Base-by-base conservation (phyloP, 371 early-diverging fungal genomes). In the Mortierella sp. region DNA sequence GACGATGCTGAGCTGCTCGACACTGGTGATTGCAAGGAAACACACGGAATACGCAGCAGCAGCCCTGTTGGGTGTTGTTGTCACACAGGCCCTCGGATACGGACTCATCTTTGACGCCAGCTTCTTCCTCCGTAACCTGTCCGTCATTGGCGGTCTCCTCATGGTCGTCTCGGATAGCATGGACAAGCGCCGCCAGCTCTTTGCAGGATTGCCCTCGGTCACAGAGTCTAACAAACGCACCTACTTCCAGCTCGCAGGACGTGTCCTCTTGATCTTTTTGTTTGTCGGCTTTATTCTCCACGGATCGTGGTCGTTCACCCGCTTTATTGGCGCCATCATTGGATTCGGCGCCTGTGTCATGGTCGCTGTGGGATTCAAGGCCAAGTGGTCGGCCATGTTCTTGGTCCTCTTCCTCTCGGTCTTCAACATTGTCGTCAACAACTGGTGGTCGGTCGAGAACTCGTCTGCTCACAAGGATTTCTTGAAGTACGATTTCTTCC, bases 401-500 rank as follows among this genome's bases (percentile, higher is more conserved):
- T 89, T 99, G 73, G 96, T 98, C 68, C 89, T 96, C 49, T 94
- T 99, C 88, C 86, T 99, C 73, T 94, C 94, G 60, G 91, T 99
- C 73, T 93, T 95, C 81, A 98, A 99, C 84, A 92, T 99, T 72
- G 86, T 96, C 43, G 93, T 98, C 81, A 98, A 99, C 91, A 97
- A 98, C 94, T 99, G 97, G 94, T 99, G 99, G 99, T 92, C 96
- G 14, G 91, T 97, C 75, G 95, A 96, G 84, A 94, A 95, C 73
- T 91, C 91, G 75, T 91, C 93, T 58, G 92, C 93, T 48, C 94
- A 95, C 85, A 92, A 95, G 75, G 99, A 99, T 80, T 99, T 98
- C 88, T 92, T 97, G 81, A 96, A 98, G 91, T 99, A 98, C 86
- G 99, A 99, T 90, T 99, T 99, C 86, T 99, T 98, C 95, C 99